Conservation (phyloP, 345 rosid genomes). For the Euphorbia tirucalli region DNA sequence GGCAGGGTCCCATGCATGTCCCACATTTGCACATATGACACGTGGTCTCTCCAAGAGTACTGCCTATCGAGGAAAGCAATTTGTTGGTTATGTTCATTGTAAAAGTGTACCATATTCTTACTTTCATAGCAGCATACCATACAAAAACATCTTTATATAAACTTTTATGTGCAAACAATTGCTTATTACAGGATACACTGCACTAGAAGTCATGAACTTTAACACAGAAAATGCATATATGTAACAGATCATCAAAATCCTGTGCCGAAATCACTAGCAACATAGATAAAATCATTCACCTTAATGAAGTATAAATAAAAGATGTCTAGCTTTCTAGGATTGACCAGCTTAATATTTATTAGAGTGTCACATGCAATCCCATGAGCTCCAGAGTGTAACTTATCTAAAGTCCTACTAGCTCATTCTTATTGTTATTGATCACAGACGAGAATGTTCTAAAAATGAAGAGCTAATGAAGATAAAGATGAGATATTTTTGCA, state of each 20-base stretch:
- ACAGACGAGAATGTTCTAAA: neutral
- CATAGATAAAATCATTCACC: neutral
- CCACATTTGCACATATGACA: slow-evolving; percentile 57
- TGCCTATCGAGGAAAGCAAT: slow-evolving; percentile 33
- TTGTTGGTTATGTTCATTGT: neutral
- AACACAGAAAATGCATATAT: neutral
- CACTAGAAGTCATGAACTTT: no score
- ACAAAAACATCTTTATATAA: neutral
- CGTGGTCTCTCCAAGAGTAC: slow-evolving; percentile 63
- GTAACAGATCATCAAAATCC: neutral
- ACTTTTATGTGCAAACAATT: neutral
- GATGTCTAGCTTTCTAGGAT: slow-evolving; percentile 4
- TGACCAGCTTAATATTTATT: neutral
- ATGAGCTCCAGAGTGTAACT: neutral
- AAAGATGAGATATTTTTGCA: neutral
- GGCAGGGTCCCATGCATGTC: slow-evolving; percentile 77
- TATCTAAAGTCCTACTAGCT: neutral
- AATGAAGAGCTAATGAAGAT: neutral
- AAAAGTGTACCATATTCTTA: neutral
- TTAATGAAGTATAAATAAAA: neutral
- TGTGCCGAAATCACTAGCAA: neutral
- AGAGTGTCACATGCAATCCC: neutral
- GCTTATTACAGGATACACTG: neutral
- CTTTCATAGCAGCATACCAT: neutral
- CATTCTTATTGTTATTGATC: neutral